A percentile compares a stretch with the other conserved stretches of the same genome.
These are phyloP conservation scores for Boletales sp. DNA, from an alignment of 768 basidiomycete species.

Conservation along the genomic window DNA sequence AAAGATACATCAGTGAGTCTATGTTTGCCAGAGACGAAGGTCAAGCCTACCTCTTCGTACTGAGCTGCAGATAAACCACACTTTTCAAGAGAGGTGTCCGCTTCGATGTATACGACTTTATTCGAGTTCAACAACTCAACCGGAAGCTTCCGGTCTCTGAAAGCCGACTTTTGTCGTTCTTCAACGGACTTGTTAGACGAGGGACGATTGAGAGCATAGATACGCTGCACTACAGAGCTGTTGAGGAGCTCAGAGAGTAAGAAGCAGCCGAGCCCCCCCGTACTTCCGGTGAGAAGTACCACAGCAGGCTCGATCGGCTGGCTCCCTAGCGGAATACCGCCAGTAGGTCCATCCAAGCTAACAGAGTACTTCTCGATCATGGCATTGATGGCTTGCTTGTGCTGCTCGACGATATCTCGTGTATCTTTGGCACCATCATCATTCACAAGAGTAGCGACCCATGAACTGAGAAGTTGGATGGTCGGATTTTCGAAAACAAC, in stretches of 20 bases:
- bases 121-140: conserved; percentile 24
- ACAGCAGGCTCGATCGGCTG: neutral
- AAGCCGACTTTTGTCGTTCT: conserved; percentile 31
- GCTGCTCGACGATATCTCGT: neutral
- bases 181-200: conserved; percentile 6
- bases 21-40: neutral
- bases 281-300: conserved; percentile 37
- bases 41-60: conserved; percentile 16
- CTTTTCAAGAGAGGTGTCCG: conserved; percentile 27
- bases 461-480: conserved; percentile 12
- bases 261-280: conserved; percentile 41
- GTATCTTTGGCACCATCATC: neutral
- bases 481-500: conserved; percentile 39
- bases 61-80: conserved; percentile 28
- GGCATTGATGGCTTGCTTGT: conserved; percentile 23
- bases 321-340: conserved; percentile 9
- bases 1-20: neutral
- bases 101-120: conserved; percentile 38
- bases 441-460: conserved; percentile 7
- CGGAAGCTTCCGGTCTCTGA: conserved; percentile 36
- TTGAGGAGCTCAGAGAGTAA: conserved; percentile 30
- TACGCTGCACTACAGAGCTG: conserved; percentile 19
- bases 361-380: conserved; percentile 39
- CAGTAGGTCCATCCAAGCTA: conserved; percentile 13
- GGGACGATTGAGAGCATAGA: conserved; percentile 35